Conservation (phyloP, 1,139 yeast species). For the Zygoascus meyerae region DNA sequence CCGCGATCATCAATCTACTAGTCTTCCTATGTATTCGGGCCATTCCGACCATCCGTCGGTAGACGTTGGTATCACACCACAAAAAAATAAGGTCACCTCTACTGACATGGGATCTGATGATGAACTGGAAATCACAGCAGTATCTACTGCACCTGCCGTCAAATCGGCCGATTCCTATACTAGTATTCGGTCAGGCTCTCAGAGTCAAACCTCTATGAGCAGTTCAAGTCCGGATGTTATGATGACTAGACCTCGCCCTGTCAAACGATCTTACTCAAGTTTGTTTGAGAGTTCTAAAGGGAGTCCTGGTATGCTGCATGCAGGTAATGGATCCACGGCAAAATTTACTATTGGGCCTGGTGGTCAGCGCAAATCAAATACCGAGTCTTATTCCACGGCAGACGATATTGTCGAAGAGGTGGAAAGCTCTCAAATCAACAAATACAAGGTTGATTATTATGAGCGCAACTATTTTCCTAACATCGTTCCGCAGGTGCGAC, state of each 20-base stretch:
- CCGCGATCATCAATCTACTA: too few species aligned
- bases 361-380: too few species aligned
- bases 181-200: background rate
- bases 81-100: too few species aligned
- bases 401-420: background rate
- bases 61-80: too few species aligned
- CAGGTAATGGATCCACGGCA: too few species aligned
- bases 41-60: too few species aligned
- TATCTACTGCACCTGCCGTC: background rate
- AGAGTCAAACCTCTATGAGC: background rate
- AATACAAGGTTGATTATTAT: conserved; percentile 6
- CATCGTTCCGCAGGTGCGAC: conserved; percentile 2
- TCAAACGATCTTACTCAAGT: conserved; percentile 10
- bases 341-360: too few species aligned
- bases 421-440: background rate
- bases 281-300: conserved; percentile 6
- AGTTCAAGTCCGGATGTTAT: background rate
- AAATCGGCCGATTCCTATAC: background rate
- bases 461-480: conserved; percentile 2
- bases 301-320: too few species aligned
- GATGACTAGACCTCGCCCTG: background rate
- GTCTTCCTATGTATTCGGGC: too few species aligned
- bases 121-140: conserved; percentile 10
- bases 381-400: too few species aligned
- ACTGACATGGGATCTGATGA: conserved; percentile 6